Percentiles rank a stretch among this genome's conserved stretches.
phyloP scores from a whole-genome alignment of 768 basidiomycete genomes.

The Amanita jacksonii region DNA sequence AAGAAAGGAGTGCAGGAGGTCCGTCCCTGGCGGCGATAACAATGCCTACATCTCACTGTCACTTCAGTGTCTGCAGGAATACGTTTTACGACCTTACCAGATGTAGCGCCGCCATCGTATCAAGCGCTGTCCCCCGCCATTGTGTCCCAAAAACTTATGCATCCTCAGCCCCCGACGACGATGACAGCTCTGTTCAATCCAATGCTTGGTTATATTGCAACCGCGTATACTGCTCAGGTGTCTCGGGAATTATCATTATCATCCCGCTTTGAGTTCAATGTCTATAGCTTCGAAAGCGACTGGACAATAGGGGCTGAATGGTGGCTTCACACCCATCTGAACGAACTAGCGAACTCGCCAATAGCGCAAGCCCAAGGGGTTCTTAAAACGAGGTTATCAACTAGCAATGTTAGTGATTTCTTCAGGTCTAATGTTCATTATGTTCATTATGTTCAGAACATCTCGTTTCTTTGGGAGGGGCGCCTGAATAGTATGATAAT shows the following conservation, averaged over 20 bases:
- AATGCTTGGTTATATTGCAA: conserved; percentile 88
- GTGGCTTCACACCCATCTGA: conserved; percentile 69
- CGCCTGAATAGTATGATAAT: conserved; percentile 83
- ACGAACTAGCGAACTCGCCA: conserved; percentile 14
- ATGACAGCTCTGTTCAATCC: conserved; percentile 94
- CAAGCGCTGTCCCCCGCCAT: conserved; percentile 34
- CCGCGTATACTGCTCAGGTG: conserved; percentile 85
- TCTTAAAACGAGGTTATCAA: conserved; percentile 83
- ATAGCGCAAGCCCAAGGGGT: conserved; percentile 54
- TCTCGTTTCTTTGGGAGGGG: conserved; percentile 92
- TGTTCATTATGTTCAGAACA: conserved; percentile 40
- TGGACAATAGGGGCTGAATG: conserved; percentile 94
- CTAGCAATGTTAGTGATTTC: conserved; percentile 60
- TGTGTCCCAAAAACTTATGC: conserved; percentile 26
- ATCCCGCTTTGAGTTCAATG: conserved; percentile 91
- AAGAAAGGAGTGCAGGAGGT: conserved; percentile 91
- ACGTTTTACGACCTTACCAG: conserved; percentile 89
- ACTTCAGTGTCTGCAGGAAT: conserved; percentile 85
- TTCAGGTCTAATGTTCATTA: not conserved
- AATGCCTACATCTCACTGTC: not conserved
- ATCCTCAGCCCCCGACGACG: conserved; percentile 83
- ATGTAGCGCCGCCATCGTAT: conserved; percentile 59
- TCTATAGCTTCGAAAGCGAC: conserved; percentile 95
- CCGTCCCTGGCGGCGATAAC: conserved; percentile 17
- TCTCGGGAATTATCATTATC: conserved; percentile 80